Evolutionary conservation across 192 early-diverging fungal genomes (phyloP).

Genomic region (Coemansia sp.): DNA sequence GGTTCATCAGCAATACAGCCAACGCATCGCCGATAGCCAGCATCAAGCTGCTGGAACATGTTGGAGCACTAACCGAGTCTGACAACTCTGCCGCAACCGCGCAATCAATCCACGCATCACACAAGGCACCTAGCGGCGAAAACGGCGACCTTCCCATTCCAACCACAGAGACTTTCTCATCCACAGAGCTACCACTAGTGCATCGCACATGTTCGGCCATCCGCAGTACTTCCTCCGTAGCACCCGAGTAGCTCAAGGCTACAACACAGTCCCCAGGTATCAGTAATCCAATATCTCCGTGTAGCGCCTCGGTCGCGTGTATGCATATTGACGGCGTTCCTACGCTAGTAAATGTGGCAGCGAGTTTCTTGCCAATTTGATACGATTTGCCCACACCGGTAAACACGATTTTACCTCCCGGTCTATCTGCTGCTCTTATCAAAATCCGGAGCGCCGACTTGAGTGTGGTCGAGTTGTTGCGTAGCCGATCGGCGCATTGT

Average conservation of each 20-base stretch:
- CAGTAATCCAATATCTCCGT: conserved; percentile 40
- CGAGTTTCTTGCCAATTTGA: conserved; percentile 37
- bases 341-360: conserved; percentile 39
- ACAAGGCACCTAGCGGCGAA: conserved; percentile 28
- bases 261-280: conserved; percentile 26
- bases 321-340: conserved; percentile 30
- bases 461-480: conserved; percentile 4
- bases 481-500: conserved; percentile 22
- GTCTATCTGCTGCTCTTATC: not conserved
- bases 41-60: conserved; percentile 27
- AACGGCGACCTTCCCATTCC: conserved; percentile 25
- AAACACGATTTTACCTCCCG: conserved; percentile 21
- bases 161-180: conserved; percentile 2
- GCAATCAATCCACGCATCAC: conserved; percentile 29
- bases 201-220: not conserved
- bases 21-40: conserved; percentile 44
- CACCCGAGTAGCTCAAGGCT: conserved; percentile 42
- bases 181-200: not conserved
- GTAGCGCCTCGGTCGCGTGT: conserved; percentile 43
- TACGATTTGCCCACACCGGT: conserved; percentile 45
- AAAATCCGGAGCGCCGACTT: conserved; percentile 20
- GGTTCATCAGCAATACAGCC: conserved; percentile 33
- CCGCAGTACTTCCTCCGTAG: conserved; percentile 28
- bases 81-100: conserved; percentile 26
- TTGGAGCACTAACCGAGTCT: conserved; percentile 26